Percentiles rank a stretch among this genome's conserved stretches.
Evolutionary conservation across 805 yeast genomes (phyloP).

Genomic region (Metschnikowia dekortorum): DNA sequence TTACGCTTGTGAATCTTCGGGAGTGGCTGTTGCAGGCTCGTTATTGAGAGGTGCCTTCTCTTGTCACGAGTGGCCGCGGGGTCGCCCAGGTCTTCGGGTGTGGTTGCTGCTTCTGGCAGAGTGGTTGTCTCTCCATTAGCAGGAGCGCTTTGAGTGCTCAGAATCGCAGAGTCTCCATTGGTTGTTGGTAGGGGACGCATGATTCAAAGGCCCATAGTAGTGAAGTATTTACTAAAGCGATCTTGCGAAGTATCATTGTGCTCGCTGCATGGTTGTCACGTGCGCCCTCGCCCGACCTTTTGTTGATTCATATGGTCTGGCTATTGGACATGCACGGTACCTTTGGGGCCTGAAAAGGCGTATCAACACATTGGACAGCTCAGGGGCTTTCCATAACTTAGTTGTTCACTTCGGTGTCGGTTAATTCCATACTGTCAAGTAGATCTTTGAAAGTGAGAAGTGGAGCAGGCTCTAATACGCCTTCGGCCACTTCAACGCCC

Average conservation of each 20-base stretch:
- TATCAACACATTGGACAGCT: no score
- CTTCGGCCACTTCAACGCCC: background rate
- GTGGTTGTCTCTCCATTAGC: background rate
- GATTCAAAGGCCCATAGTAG: background rate
- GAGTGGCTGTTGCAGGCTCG: constrained; percentile 19
- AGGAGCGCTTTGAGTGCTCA: background rate
- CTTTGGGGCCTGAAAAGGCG: no score
- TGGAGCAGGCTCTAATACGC: background rate
- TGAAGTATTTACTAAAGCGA: background rate
- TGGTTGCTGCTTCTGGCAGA: background rate
- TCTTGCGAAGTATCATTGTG: constrained; percentile 1
- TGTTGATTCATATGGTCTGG: background rate
- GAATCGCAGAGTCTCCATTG: background rate
- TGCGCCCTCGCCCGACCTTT: background rate
- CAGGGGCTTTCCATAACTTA: background rate
- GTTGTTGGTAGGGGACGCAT: background rate
- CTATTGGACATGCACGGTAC: no score
- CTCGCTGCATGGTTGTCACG: constrained; percentile 2
- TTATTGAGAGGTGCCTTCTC: constrained; percentile 39
- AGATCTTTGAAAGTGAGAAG: background rate
- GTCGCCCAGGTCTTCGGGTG: background rate
- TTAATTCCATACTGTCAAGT: background rate
- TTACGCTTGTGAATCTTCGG: constrained; percentile 27
- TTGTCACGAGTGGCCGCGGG: constrained; percentile 8
- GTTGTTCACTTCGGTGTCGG: background rate